Conservation (phyloP, 169 alveolate species). For the Theileria equi region DNA sequence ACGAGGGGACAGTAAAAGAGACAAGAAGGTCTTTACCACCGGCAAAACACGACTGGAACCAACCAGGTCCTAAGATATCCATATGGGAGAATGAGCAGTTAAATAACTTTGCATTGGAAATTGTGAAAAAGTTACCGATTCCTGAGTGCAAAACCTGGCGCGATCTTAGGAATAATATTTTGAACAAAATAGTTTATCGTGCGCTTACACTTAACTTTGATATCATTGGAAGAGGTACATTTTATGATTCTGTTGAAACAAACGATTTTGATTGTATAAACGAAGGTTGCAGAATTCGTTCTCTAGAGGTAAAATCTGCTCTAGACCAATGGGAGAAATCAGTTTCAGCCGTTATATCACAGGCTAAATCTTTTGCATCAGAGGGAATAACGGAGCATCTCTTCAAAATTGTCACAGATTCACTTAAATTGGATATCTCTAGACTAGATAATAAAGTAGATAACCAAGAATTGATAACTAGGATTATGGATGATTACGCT, state of each 20-base stretch:
- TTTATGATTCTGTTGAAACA: conserved; percentile 28
- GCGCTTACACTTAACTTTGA: conserved; percentile 42
- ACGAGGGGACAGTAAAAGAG: conserved; percentile 51
- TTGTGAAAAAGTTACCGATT: conserved; percentile 50
- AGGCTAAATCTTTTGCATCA: conserved; percentile 18
- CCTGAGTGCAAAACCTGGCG: conserved; percentile 27
- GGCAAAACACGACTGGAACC: conserved; percentile 42
- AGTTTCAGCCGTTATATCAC: conserved; percentile 33
- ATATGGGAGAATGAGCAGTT: conserved; percentile 50
- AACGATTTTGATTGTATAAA: conserved; percentile 63
- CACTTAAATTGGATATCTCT: conserved; percentile 32
- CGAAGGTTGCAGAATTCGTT: conserved; percentile 60
- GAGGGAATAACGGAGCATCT: conserved; percentile 26
- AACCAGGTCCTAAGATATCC: conserved; percentile 35
- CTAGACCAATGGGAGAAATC: conserved; percentile 48
- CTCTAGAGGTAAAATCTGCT: conserved; percentile 47
- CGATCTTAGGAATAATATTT: conserved; percentile 26
- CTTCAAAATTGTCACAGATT: conserved; percentile 45
- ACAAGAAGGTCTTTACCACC: conserved; percentile 58
- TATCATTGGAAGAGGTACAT: conserved; percentile 35
- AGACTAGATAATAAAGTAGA: conserved; percentile 20
- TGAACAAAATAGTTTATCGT: conserved; percentile 44
- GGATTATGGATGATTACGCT: conserved; percentile 62
- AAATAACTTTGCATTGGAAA: conserved; percentile 29
- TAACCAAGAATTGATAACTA: conserved; percentile 52